Evolutionary conservation across 371 early-diverging fungal genomes (phyloP), one percentile per base, ranked within the genome.

Genomic region (Aphelidium insulamus): DNA sequence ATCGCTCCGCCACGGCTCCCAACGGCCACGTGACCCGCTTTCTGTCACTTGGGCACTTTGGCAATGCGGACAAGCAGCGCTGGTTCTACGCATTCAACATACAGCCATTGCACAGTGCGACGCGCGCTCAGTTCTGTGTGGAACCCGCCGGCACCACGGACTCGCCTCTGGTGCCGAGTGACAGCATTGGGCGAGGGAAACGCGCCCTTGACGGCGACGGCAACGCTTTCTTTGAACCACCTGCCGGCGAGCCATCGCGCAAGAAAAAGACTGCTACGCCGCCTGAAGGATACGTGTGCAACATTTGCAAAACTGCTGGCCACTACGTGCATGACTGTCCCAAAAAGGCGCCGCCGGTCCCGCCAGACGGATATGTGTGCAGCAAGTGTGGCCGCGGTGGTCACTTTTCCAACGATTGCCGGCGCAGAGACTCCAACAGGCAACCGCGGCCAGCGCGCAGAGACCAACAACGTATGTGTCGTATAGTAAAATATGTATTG

Each of bases 81-180:
- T 90, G 91, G 91, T 81, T 79, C 45, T 90, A 87, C 46, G 91
- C 88, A 0, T 74, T 85, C 56, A 82, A 78, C 37, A 38, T 83
- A 22, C 59, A 50, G 1, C 85, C 87, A 1, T 35, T 77, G 32
- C 38, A 69, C 3, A 54, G 49, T 58, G 9, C 18, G 46, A 0
- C 55, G 54, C 10, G 54, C 55, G 5, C 44, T 43, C 16, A 30
- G 59, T 5, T 38, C 54, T 9, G 29, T 34, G 1, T 38, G 38
- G 4, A 12, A 12, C 73, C 67, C 18, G 39, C 59, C 1, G 58
- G 55, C 19, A 62, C 69, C 1, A 84, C 85, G 0, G 54, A 50
- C 7, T 64, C 49, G 26, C 85, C 83, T 2, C 68, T 71, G 34
- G 30, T 36, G 0, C 27, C 40, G 3, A 34, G 39, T 31, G 30